phyloP scores from a whole-genome alignment of 1,139 yeast species.

The Yamadazyma taylorii region DNA sequence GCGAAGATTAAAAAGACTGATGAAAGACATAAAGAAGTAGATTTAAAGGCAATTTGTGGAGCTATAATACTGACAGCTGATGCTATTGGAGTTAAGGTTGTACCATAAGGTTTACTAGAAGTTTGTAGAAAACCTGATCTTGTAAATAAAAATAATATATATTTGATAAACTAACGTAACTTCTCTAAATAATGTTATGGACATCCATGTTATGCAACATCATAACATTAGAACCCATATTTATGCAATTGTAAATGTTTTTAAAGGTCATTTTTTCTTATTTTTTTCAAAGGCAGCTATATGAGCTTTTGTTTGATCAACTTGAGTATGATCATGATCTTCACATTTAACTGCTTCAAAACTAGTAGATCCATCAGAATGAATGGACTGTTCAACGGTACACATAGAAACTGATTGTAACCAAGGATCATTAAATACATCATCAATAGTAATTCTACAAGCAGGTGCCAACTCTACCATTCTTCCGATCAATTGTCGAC shows the following conservation, averaged over 20 bases:
- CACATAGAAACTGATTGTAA: constrained; percentile 65
- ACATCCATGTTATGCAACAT: constrained; percentile 1
- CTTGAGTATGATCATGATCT: constrained; percentile 82
- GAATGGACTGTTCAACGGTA: constrained; percentile 47
- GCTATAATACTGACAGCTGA: constrained; percentile 84
- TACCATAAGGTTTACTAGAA: too few species aligned
- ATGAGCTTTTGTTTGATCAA: constrained; percentile 92
- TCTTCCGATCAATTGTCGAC: constrained; percentile 61
- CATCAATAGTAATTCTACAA: constrained; percentile 81
- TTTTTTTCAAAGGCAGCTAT: constrained; percentile 88
- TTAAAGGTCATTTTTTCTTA: constrained; percentile 45
- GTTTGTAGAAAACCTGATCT: too few species aligned
- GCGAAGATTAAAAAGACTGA: constrained; percentile 93
- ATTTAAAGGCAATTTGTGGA: constrained; percentile 75
- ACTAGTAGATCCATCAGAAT: constrained; percentile 31
- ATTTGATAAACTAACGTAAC: background rate
- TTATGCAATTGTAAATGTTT: constrained; percentile 5
- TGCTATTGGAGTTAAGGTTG: constrained; percentile 82
- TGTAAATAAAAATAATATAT: too few species aligned
- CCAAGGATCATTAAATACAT: constrained; percentile 82
- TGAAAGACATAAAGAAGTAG: constrained; percentile 69
- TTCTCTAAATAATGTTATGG: background rate
- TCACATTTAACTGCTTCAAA: constrained; percentile 40
- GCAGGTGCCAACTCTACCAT: constrained; percentile 87
- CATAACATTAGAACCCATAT: background rate